phyloP scores from a whole-genome alignment of 306 rosid genomes.

The Rosa rugosa region DNA sequence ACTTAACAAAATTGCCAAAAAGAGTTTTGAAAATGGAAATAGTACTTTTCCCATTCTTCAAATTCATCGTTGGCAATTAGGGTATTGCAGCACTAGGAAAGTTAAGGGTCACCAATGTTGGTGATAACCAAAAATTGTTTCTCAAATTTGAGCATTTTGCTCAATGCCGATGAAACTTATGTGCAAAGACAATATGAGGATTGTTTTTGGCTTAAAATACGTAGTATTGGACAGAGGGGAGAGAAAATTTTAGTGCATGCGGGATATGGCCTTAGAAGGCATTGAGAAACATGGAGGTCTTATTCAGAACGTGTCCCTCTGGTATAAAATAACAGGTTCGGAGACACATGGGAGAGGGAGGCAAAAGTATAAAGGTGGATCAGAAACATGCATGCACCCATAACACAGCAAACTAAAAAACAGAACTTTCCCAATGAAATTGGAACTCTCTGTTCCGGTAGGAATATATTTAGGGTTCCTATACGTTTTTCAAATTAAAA shows the following conservation, averaged over 20 bases:
- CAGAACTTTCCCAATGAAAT: constrained; percentile 1
- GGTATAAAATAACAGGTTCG: not conserved
- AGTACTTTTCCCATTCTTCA: not conserved
- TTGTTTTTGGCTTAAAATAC: not conserved
- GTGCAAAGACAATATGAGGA: not conserved
- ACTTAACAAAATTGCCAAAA: not conserved
- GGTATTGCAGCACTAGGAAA: not conserved
- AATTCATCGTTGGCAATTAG: not conserved
- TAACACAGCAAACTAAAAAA: not conserved
- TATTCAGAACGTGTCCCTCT: not conserved
- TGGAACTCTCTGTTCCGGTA: not conserved
- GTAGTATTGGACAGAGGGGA: not conserved
- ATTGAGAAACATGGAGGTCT: constrained; percentile 2
- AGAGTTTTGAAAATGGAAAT: not conserved
- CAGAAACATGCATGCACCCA: constrained; percentile 1
- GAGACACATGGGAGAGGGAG: not conserved
- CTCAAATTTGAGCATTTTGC: not conserved
- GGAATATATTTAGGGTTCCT: not conserved
- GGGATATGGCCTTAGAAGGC: not conserved
- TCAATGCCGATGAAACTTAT: not conserved
- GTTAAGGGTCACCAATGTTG: not conserved
- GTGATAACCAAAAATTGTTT: not conserved
- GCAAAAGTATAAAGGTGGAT: not conserved
- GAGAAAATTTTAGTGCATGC: not conserved
- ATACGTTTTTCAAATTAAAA: not conserved